Conservation (phyloP, 768 basidiomycete species). For the Trichaptum fuscoviolaceum region DNA sequence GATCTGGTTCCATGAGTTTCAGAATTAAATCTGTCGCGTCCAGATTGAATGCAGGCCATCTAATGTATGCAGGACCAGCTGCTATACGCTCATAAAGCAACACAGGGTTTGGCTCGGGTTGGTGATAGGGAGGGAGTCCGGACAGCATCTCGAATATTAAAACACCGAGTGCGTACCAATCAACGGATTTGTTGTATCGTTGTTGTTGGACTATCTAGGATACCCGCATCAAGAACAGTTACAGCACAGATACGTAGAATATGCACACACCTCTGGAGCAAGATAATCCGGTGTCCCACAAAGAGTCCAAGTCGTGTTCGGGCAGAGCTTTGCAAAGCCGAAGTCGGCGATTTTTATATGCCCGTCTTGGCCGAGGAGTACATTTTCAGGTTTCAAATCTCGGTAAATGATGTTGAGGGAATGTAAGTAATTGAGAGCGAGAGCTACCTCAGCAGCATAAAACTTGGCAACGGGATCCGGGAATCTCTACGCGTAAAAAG, state of each 20-base stretch:
- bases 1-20: slow-evolving; percentile 85
- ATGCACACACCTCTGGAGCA: slow-evolving; percentile 72
- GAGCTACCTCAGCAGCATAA: slow-evolving; percentile 91
- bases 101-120: slow-evolving; percentile 77
- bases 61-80: slow-evolving; percentile 64
- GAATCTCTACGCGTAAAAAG: slow-evolving; percentile 58
- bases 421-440: slow-evolving; percentile 90
- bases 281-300: slow-evolving; percentile 97
- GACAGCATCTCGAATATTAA: slow-evolving; percentile 98
- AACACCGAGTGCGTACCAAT: slow-evolving; percentile 98
- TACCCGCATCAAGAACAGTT: slow-evolving; percentile 4
- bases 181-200: slow-evolving; percentile 93
- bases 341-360: slow-evolving; percentile 98
- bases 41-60: slow-evolving; percentile 74
- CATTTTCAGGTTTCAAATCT: slow-evolving; percentile 97
- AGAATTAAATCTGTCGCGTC: slow-evolving; percentile 85
- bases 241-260: neutral
- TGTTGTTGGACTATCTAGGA: slow-evolving; percentile 68
- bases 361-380: slow-evolving; percentile 87
- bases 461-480: slow-evolving; percentile 97
- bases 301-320: slow-evolving; percentile 87
- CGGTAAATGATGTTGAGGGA: slow-evolving; percentile 88
- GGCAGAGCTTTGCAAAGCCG: slow-evolving; percentile 89
- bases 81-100: slow-evolving; percentile 90
- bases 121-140: slow-evolving; percentile 93